Evolutionary conservation across 495 filamentous ascomycete species (phyloP).

Genomic region (Recurvomyces mirabilis): DNA sequence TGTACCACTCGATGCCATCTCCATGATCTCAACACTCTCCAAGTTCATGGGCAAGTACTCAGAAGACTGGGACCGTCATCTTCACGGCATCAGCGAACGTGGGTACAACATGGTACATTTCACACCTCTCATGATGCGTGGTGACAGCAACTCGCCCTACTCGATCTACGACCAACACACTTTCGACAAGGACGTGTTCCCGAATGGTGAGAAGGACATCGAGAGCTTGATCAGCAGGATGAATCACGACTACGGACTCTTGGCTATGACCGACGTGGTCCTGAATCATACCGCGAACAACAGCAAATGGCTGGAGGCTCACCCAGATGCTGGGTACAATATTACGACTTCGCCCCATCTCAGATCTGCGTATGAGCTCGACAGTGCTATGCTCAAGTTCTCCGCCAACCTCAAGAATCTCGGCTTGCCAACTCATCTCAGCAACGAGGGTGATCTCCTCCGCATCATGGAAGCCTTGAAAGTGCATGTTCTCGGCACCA

Average conservation of each 20-base stretch:
- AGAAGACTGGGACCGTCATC: constrained; percentile 74
- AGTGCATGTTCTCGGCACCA: constrained; percentile 58
- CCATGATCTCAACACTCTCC: constrained; percentile 86
- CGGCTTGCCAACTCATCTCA: constrained; percentile 63
- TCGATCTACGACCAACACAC: constrained; percentile 84
- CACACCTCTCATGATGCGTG: constrained; percentile 81
- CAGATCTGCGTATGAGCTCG: constrained; percentile 74
- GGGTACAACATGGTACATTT: constrained; percentile 99
- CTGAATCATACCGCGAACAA: constrained; percentile 98
- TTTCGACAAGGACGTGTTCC: constrained; percentile 76
- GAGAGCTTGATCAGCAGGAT: constrained; percentile 63
- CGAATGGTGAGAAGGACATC: constrained; percentile 77
- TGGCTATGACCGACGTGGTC: constrained; percentile 91
- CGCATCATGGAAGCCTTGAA: constrained; percentile 77
- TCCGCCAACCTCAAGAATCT: constrained; percentile 53
- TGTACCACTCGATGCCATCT: constrained; percentile 74
- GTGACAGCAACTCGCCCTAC: constrained; percentile 89
- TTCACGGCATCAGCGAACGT: constrained; percentile 72
- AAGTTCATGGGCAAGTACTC: constrained; percentile 97
- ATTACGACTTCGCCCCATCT: constrained; percentile 87
- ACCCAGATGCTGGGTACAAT: constrained; percentile 95
- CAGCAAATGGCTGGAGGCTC: constrained; percentile 84
- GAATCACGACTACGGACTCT: constrained; percentile 70
- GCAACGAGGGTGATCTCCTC: constrained; percentile 60
- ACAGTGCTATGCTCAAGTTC: constrained; percentile 71